phyloP scores from a whole-genome alignment of 2,329 filamentous ascomycete species.

The Stagonosporopsis vannaccii region DNA sequence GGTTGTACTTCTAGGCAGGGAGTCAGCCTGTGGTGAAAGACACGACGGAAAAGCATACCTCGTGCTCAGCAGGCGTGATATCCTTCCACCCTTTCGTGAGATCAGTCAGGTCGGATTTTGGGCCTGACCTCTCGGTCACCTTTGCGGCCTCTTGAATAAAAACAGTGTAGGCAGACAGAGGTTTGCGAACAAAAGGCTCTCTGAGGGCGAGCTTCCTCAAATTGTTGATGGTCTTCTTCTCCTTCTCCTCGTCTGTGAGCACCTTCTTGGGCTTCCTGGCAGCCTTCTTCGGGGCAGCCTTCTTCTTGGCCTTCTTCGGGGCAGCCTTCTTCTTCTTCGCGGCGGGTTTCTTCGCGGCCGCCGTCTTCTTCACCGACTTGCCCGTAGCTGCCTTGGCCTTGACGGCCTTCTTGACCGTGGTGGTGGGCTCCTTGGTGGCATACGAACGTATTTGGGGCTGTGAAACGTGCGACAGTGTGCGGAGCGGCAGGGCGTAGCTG shows the following conservation, averaged over 20 bases:
- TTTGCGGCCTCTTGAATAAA: slow-evolving; percentile 30
- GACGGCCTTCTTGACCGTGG: slow-evolving; percentile 35
- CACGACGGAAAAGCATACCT: slow-evolving; percentile 34
- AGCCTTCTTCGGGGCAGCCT: slow-evolving; percentile 34
- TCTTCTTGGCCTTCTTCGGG: slow-evolving; percentile 36
- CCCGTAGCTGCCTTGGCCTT: slow-evolving; percentile 36
- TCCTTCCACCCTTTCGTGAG: slow-evolving; percentile 30
- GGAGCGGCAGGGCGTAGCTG: slow-evolving; percentile 14
- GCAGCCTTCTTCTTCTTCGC: slow-evolving; percentile 33
- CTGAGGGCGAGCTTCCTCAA: slow-evolving; percentile 50
- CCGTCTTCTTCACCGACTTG: slow-evolving; percentile 27
- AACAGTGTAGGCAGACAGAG: slow-evolving; percentile 36
- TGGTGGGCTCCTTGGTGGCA: slow-evolving; percentile 47
- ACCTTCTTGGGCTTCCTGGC: slow-evolving; percentile 36
- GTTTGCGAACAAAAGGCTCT: slow-evolving; percentile 31
- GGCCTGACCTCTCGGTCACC: not conserved
- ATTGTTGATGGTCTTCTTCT: slow-evolving; percentile 35
- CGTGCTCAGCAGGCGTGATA: slow-evolving; percentile 44
- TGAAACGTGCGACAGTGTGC: slow-evolving; percentile 5
- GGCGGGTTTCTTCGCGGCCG: slow-evolving; percentile 30
- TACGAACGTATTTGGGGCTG: slow-evolving; percentile 36
- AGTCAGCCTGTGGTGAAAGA: slow-evolving; percentile 7
- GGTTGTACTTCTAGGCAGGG: slow-evolving; percentile 59
- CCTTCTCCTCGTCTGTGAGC: slow-evolving; percentile 41
- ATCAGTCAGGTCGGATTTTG: not conserved